Evolutionary conservation across 148 eudicot genomes (phyloP), one percentile per base, ranked within the genome.

Genomic region (Rheum nobile): DNA sequence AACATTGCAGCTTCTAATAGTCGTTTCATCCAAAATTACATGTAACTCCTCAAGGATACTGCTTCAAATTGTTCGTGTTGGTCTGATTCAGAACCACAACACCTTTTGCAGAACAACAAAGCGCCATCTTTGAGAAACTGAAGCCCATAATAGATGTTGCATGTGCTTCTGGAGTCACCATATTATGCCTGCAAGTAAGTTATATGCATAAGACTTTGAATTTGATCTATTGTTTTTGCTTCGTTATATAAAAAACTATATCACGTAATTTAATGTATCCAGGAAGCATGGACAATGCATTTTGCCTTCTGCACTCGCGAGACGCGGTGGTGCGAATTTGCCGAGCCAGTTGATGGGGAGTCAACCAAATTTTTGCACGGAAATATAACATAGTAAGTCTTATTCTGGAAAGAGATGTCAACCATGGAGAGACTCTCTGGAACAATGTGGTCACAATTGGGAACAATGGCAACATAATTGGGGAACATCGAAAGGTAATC

Each of bases 271-370:
- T 28, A 28, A 59, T 31, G 34, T 78, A 57, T 79, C 47, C 83
- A 94, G 98, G 98, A 94, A 79, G 97, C 96, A 75, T 94, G 98
- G 98, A 91, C 80, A 48, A 91, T 94, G 98, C 98, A 97, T 46
- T 94, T 94, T 84, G 98, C 93, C 73, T 89, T 94, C 79, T 94
- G 98, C 78, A 94, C 98, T 47, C 90, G 97, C 31, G 98, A 94
- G 81, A 94, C 91, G 80, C 87, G 88, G 71, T 91, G 97, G 97
- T 91, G 97, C 79, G 98, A 94, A 81, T 94, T 94, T 67, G 95
- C 97, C 6, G 98, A 94, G 89, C 87, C 97, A 13, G 76, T 80
- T 65, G 87, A 94, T 81, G 98, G 98, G 54, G 98, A 91, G 77
- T 94, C 98, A 47, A 94, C 96, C 37, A 86, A 83, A 59, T 88